Percentiles rank a stretch among this genome's conserved stretches.
These are phyloP conservation scores for Kwoniella dejecticola DNA, from an alignment of 768 basidiomycete species.

Conservation along the genomic window DNA sequence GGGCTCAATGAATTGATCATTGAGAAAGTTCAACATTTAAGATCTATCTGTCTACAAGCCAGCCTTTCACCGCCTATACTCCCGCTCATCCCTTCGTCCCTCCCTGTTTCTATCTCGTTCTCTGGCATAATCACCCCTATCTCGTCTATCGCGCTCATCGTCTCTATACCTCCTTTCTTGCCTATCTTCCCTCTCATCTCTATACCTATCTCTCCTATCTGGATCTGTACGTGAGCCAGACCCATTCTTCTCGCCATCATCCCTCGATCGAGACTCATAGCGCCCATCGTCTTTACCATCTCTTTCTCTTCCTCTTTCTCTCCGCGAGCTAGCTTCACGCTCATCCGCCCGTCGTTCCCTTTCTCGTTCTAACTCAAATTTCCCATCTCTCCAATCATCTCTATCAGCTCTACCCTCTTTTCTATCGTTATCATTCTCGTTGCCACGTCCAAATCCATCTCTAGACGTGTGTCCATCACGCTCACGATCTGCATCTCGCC, in stretches of 20 bases:
- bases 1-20: too few relatives aligned
- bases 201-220: constrained; percentile 3
- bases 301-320: too few relatives aligned
- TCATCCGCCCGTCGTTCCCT: constrained; percentile 14
- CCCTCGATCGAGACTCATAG: not conserved
- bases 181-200: constrained; percentile 1
- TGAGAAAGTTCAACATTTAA: too few relatives aligned
- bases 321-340: not conserved
- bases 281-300: not conserved
- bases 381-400: constrained; percentile 34
- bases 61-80: constrained; percentile 9
- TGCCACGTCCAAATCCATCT: constrained; percentile 2
- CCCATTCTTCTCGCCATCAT: not conserved
- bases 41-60: too few relatives aligned
- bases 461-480: too few relatives aligned
- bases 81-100: constrained; percentile 7
- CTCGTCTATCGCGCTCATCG: constrained; percentile 1
- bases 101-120: not conserved
- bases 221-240: not conserved
- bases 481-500: too few relatives aligned
- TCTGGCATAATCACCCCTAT: not conserved
- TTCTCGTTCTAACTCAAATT: constrained; percentile 34
- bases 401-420: constrained; percentile 27
- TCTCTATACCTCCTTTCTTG: constrained; percentile 11
- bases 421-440: constrained; percentile 11